A percentile compares a stretch with the other conserved stretches of the same genome.
Evolutionary conservation across 2,329 filamentous ascomycete species (phyloP).

Genomic region (Colletotrichum theobromicola): DNA sequence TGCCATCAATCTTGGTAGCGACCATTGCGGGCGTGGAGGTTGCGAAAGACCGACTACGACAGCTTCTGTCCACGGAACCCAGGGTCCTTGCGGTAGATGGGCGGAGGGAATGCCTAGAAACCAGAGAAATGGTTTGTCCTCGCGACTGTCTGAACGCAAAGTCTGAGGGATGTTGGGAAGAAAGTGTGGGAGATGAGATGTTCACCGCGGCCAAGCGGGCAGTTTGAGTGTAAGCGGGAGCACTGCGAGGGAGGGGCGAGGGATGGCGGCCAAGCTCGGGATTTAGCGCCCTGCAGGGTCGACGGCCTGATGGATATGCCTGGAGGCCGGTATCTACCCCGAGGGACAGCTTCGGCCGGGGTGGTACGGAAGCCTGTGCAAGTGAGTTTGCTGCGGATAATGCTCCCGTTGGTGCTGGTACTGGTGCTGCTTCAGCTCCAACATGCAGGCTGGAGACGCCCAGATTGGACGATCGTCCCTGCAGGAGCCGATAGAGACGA

Average conservation of each 20-base stretch:
- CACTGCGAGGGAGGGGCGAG: constrained; percentile 10
- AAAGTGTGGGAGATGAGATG: not conserved
- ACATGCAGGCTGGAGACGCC: not conserved
- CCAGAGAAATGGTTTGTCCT: constrained; percentile 4
- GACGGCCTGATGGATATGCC: constrained; percentile 8
- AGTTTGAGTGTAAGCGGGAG: constrained; percentile 15
- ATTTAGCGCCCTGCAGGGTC: constrained; percentile 15
- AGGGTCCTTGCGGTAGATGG: constrained; percentile 12
- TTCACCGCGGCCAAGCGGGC: not conserved
- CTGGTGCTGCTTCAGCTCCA: not conserved
- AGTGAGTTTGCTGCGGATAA: not conserved
- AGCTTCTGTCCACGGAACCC: not conserved
- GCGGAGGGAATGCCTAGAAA: not conserved
- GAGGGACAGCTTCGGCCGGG: not conserved
- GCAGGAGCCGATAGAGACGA: not conserved
- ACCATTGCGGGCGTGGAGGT: constrained; percentile 72
- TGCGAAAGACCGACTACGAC: constrained; percentile 36
- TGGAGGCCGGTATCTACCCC: constrained; percentile 6
- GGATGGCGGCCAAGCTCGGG: not conserved
- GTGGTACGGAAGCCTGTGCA: not conserved
- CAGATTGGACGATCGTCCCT: not conserved
- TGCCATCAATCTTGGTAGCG: constrained; percentile 93
- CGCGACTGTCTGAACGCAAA: not conserved
- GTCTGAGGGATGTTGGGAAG: not conserved
- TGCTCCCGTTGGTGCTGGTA: not conserved